A percentile compares a stretch with the other conserved stretches of the same genome.
These are phyloP conservation scores for Russula compacta DNA, from an alignment of 768 basidiomycete genomes.

Conservation along the genomic window DNA sequence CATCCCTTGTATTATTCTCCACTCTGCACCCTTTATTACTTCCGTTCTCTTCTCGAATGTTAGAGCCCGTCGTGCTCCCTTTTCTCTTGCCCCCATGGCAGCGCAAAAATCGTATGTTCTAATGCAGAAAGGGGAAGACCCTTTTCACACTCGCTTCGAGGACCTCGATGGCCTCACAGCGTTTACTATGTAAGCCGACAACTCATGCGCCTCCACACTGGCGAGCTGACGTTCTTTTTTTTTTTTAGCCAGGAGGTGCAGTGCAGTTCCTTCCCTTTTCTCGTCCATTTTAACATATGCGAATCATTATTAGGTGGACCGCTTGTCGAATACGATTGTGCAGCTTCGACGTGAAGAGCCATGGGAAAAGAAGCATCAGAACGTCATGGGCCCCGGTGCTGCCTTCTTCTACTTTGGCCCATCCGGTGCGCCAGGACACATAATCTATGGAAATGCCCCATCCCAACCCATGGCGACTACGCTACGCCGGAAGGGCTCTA, in stretches of 20 bases:
- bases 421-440: constrained; percentile 45
- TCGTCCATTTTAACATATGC: not conserved
- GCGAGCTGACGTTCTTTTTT: constrained; percentile 4
- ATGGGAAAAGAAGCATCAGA: constrained; percentile 61
- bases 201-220: too few species aligned
- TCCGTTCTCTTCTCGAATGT: too few species aligned
- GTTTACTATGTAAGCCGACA: constrained; percentile 52
- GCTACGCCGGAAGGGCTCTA: constrained; percentile 48
- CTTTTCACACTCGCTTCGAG: constrained; percentile 49
- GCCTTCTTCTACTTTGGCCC: constrained; percentile 74
- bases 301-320: constrained; percentile 35
- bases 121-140: constrained; percentile 57
- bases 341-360: constrained; percentile 52
- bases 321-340: constrained; percentile 52
- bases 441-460: constrained; percentile 60
- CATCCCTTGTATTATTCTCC: constrained; percentile 17
- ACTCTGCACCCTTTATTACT: constrained; percentile 1
- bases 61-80: not conserved
- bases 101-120: constrained; percentile 41
- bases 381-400: constrained; percentile 72
- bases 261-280: not conserved
- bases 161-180: constrained; percentile 56
- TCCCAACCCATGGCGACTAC: constrained; percentile 48
- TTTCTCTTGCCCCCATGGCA: constrained; percentile 13
- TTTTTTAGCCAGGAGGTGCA: constrained; percentile 16